Base-by-base conservation (phyloP, 2,329 filamentous ascomycete species). In the Thelonectria discophora region DNA sequence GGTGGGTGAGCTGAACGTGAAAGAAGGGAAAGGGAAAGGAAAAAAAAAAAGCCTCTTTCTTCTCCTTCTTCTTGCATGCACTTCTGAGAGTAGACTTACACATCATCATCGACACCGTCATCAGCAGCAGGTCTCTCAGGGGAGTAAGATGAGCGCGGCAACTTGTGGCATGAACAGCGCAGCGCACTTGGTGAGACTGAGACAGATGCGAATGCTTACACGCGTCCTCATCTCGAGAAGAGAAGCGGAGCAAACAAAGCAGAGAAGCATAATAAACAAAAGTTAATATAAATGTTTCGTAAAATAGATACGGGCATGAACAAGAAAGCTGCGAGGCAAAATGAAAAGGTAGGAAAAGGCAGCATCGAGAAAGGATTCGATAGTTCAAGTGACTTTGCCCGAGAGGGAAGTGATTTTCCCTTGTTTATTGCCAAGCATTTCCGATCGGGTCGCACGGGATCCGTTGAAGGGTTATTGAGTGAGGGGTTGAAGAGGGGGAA, bases 391-490 rank as follows among this genome's bases (percentile, higher is more conserved):
- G 43, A 10, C 43, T 47, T 27, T 27, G 27, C 17, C 7, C 20
- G 30, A 11, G 3, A 13, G 12, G 32, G 13, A 13, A 34, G 24
- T 7, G 24, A 34, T 34, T 34, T 20, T 21, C n/a, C 24, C 24
- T 24, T 24, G 24, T 7, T 24, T 24, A 47, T 21, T 27, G 20
- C 20, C 18, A 27, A 30, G 43, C 12, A 24, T 30, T 46, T 21
- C 21, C 43, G 43, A 47, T 47, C 21, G 43, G 43, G 43, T 47
- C 11, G 43, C 20, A 47, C 43, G 43, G 43, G 12, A 30, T 42
- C 39, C 3, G 5, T n/a, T 3, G 13, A n/a, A n/a, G n/a, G n/a
- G n/a, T n/a, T 17, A 20, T 43, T 24, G 24, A 24, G 7, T 24
- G 24, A 7, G 24, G 7, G n/a, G n/a, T n/a, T n/a, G n/a, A n/a